Conservation (phyloP, 108 stramenopile genomes). For the Asterionellopsis glacialis region DNA sequence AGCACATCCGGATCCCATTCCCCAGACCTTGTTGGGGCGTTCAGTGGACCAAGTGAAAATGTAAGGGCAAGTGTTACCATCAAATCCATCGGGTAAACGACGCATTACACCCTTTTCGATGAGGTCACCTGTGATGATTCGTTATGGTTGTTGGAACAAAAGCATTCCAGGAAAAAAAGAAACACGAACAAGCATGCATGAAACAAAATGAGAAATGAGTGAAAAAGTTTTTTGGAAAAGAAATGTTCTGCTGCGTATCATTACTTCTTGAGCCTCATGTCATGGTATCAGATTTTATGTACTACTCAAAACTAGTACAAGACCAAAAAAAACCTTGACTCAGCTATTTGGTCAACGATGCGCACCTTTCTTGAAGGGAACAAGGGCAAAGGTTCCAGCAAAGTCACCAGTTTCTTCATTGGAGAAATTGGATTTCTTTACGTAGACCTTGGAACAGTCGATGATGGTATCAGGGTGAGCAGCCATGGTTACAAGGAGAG, state of each 20-base stretch:
- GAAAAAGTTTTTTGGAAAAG: too few relatives aligned
- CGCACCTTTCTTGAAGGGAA: conserved; percentile 56
- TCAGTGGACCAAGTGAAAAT: conserved; percentile 70
- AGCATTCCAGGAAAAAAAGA: neutral
- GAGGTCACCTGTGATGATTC: conserved; percentile 32
- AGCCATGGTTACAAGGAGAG: conserved; percentile 26
- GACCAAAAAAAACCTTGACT: neutral
- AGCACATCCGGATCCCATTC: conserved; percentile 67
- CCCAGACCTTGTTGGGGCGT: conserved; percentile 71
- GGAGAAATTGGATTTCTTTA: conserved; percentile 62
- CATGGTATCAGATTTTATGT: too few relatives aligned
- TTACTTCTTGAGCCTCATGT: too few relatives aligned
- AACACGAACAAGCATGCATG: too few relatives aligned
- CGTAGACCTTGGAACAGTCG: conserved; percentile 71
- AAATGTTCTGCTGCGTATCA: too few relatives aligned
- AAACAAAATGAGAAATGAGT: conserved; percentile 8
- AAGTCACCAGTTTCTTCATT: conserved; percentile 56
- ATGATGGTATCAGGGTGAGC: conserved; percentile 67
- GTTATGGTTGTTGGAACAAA: conserved; percentile 5
- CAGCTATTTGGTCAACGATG: neutral
- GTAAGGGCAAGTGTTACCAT: conserved; percentile 68
- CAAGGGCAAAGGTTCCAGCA: conserved; percentile 64
- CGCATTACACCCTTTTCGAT: conserved; percentile 74
- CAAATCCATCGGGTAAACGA: conserved; percentile 69
- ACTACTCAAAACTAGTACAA: too few relatives aligned